Base-by-base conservation (phyloP, 495 filamentous ascomycete species). In the Cercophora sp. region DNA sequence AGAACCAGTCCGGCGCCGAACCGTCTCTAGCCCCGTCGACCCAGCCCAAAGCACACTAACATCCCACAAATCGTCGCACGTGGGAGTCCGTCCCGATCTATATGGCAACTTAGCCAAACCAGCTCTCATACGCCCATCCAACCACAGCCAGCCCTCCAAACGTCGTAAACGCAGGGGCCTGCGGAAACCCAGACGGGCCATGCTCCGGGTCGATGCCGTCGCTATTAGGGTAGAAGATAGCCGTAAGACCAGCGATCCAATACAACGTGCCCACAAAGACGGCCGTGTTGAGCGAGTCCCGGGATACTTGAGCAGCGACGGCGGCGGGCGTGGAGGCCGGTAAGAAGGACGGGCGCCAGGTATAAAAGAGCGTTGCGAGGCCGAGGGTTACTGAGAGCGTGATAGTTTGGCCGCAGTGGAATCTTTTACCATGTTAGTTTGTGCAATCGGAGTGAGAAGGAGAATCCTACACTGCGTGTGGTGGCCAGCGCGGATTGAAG, bases 391-490 rank as follows among this genome's bases (percentile, higher is more conserved):
- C 51, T 0, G 78, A 74, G 41, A 78, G 67, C 31, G 58, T 69
- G 61, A 82, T 79, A 16, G 78, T 81, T 42, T 82, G 79, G 13
- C 68, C 79, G 51, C 73, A 73, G 62, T 83, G 79, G 60, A 81
- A 83, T 52, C 73, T 15, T 31, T 41, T 36, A 24, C 39, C 23
- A 48, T 24, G 19, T 8, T 6, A 37, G 48, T 13, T 8, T 36
- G 6, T 8, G 19, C 24, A 6, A 44, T 9, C 15, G 25, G 11
- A 18, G 11, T 8, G 24, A 22, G 11, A 1, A 9, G 20, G 40
- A 34, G 34, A 35, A 37, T 22, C 63, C 31, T 10, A 72, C 72
- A 73, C 74, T 20, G 79, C 79, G 59, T 82, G 79, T 0, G 79
- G 79, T 8, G 71, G 66, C 78, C 79, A 82, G 42, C 69, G 66